Evolutionary conservation across 2,329 filamentous ascomycete species (phyloP), one percentile per base, ranked within the genome.

Genomic region (Tetracladium maxilliforme): DNA sequence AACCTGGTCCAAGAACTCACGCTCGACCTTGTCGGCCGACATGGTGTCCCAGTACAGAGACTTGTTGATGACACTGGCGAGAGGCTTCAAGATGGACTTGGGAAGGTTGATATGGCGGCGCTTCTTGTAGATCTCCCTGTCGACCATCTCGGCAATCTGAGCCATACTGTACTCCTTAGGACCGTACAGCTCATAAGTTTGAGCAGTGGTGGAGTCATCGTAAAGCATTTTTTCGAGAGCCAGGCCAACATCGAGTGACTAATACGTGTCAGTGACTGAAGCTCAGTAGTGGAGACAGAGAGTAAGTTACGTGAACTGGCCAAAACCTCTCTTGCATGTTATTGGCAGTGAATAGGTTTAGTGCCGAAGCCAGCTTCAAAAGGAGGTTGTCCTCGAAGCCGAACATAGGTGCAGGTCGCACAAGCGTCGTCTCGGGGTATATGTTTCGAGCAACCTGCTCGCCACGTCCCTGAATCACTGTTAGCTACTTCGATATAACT

Each of bases 371-470:
- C 26, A 95, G 71, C 47, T 73, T 81, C 51, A 92, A 72, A 19
- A 98, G 71, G 22, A 98, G 69, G 42, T 77, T 77, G 54, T 98
- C 90, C 54, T 98, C 90, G 45, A 84, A 92, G 18, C 90, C 90
- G 47, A 92, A 98, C 52, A 93, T 69, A 26, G 86, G 90, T 9
- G 87, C 81, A 22, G 90, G 90, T 35, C 90, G 74, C 36, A 98
- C 90, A 40, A 98, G 84, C 22, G 90, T 98, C 11, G 90, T 92
- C 57, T 98, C 90, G 14, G 90, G 90, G 61, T 84, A 98, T 47
- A 95, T 86, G 41, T 67, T 71, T 33, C 87, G 76, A 22, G 75
- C 90, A 24, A 92, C 69, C 47, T 77, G 62, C 58, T 98, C 90
- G 38, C 80, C 80, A 44, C 64, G 69, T 31, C 64, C 86, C 78